These are phyloP conservation scores for Stipa capillata DNA, from an alignment of 176 grass and related monocot species.

Conservation along the genomic window DNA sequence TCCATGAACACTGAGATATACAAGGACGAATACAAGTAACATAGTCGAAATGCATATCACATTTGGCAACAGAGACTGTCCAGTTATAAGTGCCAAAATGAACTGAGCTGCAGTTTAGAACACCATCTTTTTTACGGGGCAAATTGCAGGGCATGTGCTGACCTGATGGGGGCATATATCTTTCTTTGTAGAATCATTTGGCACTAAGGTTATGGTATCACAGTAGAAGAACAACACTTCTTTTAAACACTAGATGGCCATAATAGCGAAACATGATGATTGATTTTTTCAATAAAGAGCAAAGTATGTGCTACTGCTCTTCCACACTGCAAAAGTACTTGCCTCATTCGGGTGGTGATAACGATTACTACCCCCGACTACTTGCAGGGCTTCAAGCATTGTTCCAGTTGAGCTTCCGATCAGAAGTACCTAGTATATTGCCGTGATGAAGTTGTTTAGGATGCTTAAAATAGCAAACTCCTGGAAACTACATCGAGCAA, in stretches of 20 bases:
- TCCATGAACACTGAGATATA: neutral
- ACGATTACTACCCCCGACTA: conserved; percentile 54
- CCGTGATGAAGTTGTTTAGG: neutral
- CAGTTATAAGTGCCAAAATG: neutral
- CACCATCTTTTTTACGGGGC: neutral
- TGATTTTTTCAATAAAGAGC: neutral
- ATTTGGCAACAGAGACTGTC: neutral
- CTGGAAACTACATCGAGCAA: neutral
- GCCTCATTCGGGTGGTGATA: conserved; percentile 43
- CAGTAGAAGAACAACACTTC: neutral
- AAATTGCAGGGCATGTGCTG: neutral
- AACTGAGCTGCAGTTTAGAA: neutral
- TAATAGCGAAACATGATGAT: neutral
- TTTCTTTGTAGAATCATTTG: neutral
- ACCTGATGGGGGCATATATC: neutral
- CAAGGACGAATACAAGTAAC: neutral
- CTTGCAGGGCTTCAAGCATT: conserved; percentile 84
- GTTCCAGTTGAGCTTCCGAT: conserved; percentile 82
- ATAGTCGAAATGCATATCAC: neutral
- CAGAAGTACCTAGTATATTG: conserved; percentile 53
- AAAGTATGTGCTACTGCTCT: neutral
- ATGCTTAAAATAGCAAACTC: neutral
- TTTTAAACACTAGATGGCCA: neutral
- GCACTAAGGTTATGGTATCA: neutral
- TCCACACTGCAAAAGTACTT: conserved; percentile 11